Conservation (phyloP, 1,139 yeast species). For the Lizanozyma gosingica region DNA sequence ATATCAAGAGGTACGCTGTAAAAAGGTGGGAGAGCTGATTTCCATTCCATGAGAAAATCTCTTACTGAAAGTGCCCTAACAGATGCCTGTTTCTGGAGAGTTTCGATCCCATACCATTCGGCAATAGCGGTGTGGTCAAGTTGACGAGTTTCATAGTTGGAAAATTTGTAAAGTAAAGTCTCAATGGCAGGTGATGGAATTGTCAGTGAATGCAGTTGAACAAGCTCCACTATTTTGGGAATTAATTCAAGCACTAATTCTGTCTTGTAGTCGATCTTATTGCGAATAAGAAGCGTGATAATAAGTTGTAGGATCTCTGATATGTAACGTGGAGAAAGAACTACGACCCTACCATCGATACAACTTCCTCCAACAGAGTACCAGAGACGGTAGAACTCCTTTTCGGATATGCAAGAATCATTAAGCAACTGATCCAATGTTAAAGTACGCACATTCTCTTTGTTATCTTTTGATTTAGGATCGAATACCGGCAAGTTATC, state of each 20-base stretch:
- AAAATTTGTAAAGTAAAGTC: not conserved
- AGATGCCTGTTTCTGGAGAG: conserved; percentile 30
- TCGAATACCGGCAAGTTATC: conserved; percentile 4
- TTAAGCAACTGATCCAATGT: conserved; percentile 2
- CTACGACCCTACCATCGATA: conserved; percentile 8
- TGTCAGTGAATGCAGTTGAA: not conserved
- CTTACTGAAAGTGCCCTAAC: not conserved
- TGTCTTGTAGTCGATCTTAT: not conserved
- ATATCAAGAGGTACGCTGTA: conserved; percentile 50
- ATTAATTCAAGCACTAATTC: not conserved
- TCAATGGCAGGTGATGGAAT: not conserved
- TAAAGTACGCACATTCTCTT: not conserved
- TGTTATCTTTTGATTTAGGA: conserved; percentile 1
- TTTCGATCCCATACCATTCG: conserved; percentile 51
- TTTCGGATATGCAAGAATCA: conserved; percentile 9
- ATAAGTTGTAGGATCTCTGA: not conserved
- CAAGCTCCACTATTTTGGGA: not conserved
- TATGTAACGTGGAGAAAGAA: conserved; percentile 3
- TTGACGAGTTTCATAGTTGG: conserved; percentile 4
- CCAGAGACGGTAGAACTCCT: conserved; percentile 7
- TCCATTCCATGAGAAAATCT: conserved; percentile 57
- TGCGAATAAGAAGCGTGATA: not conserved
- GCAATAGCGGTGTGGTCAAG: conserved; percentile 36
- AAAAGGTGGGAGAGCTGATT: conserved; percentile 55
- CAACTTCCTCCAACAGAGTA: conserved; percentile 7